Conservation (phyloP, 257 asterid species). For the Solanum lycopersicoides region DNA sequence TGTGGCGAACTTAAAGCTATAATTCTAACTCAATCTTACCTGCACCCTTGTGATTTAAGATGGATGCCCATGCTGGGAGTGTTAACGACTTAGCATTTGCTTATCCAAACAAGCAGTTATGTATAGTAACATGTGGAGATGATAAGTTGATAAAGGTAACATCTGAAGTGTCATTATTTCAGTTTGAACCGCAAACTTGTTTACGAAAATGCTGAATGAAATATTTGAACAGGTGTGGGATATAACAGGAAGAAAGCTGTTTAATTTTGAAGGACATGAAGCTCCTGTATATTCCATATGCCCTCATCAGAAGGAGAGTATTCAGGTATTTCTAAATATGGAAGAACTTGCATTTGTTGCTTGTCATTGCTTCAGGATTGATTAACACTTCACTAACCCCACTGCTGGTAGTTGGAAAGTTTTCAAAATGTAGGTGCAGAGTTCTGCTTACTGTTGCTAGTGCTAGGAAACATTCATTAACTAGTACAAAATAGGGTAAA, state of each 20-base stretch:
- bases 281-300: slow-evolving; percentile 95
- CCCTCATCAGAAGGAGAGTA: slow-evolving; percentile 92
- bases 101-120: slow-evolving; percentile 85
- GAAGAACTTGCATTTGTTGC: background rate
- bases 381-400: background rate
- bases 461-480: background rate
- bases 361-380: background rate
- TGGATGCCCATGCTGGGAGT: slow-evolving; percentile 74
- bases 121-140: slow-evolving; percentile 95
- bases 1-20: background rate
- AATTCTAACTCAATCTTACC: slow-evolving; percentile 4
- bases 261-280: slow-evolving; percentile 95
- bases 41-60: slow-evolving; percentile 33
- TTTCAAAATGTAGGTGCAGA: background rate
- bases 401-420: background rate
- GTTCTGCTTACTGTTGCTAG: background rate
- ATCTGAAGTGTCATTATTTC: slow-evolving; percentile 7
- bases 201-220: slow-evolving; percentile 14
- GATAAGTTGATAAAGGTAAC: slow-evolving; percentile 82
- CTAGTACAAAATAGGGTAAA: background rate
- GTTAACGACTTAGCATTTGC: slow-evolving; percentile 96
- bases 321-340: slow-evolving; percentile 51
- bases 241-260: slow-evolving; percentile 72
- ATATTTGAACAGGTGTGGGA: slow-evolving; percentile 87
- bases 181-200: background rate